Base-by-base conservation (phyloP, 139 green algal genomes). In the Micractinium sp. region DNA sequence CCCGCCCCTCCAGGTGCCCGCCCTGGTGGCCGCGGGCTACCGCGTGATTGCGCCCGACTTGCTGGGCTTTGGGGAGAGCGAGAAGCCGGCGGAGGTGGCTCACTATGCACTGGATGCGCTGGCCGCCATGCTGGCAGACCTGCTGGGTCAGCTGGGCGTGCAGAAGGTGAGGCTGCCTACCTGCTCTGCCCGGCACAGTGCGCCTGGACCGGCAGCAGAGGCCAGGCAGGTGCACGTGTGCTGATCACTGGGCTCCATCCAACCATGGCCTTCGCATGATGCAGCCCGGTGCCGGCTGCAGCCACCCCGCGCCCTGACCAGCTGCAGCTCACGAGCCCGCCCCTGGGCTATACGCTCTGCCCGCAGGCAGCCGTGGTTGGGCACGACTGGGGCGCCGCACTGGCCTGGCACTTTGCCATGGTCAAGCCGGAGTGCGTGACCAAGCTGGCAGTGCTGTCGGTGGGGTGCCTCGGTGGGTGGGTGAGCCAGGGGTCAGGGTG, bases 331-430 rank as follows among this genome's bases (percentile, higher is more conserved):
- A 56, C 47, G 5, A 5, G 47, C 47, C 47, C 47, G 7, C 7
- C 47, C 47, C 9, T 23, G 63, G 63, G 2, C 16, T 27, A 71
- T 25, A 38, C 71, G 31, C 36, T 19, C 29, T 39, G 71, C 31
- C 39, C 7, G 36, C 80, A 85, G 80, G 61, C 36, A 4, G 41
- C 36, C 0, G 47, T 85, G 47, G 80, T 85, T 15, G 80, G 80
- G 27, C 80, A 85, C 31, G 80, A 85, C 53, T 85, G n/a, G 61
- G 80, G 80, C 3, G 53, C 80, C 20, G 80, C 80, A 0, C 53
- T 85, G 80, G 80, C 80, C 13, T 85, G 80, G 80, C 53, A 60
- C 39, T 33, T 85, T 29, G 80, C 80, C 13, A 85, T 39, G 47
- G 18, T 12, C 25, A 56, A 53, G 41, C 80, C 80, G 9, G 5